phyloP scores from a whole-genome alignment of 805 yeast species.

The Sugiyamaella chiloensis region DNA sequence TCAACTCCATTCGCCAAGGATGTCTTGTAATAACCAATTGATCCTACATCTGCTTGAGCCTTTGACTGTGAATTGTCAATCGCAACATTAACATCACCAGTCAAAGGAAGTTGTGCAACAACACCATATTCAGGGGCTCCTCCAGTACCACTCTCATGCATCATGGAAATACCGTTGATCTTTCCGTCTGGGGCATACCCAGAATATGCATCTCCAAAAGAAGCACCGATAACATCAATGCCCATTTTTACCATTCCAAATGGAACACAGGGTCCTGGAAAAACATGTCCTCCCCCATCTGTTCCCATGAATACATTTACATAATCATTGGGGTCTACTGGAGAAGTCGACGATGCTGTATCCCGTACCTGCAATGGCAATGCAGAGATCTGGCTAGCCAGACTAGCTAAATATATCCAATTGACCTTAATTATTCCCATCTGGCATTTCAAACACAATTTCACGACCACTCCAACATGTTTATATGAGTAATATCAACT shows the following conservation, averaged over 20 bases:
- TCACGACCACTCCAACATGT: no score
- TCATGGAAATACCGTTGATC: slow-evolving; percentile 37
- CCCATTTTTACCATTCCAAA: slow-evolving; percentile 41
- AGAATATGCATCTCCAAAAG: slow-evolving; percentile 34
- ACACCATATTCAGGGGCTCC: slow-evolving; percentile 33
- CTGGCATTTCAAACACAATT: no score
- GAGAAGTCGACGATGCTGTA: neutral
- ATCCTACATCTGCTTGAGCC: slow-evolving; percentile 4
- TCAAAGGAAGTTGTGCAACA: slow-evolving; percentile 10
- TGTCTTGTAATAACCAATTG: slow-evolving; percentile 8
- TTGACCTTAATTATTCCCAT: no score
- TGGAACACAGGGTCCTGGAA: slow-evolving; percentile 38
- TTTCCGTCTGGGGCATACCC: slow-evolving; percentile 36
- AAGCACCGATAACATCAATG: slow-evolving; percentile 27
- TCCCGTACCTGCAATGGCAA: neutral
- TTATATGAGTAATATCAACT: no score
- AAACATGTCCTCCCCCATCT: slow-evolving; percentile 36
- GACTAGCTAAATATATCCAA: no score
- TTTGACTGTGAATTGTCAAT: slow-evolving; percentile 9
- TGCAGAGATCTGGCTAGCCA: neutral
- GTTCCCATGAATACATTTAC: slow-evolving; percentile 39
- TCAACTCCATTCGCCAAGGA: slow-evolving; percentile 10
- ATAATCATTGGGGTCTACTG: slow-evolving; percentile 10
- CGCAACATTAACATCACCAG: slow-evolving; percentile 7
- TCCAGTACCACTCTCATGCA: slow-evolving; percentile 43